Percentiles rank a stretch among this genome's conserved stretches.
Conservation (phyloP, 1,284 basidiomycete species). For the Omphalotus olearius region DNA sequence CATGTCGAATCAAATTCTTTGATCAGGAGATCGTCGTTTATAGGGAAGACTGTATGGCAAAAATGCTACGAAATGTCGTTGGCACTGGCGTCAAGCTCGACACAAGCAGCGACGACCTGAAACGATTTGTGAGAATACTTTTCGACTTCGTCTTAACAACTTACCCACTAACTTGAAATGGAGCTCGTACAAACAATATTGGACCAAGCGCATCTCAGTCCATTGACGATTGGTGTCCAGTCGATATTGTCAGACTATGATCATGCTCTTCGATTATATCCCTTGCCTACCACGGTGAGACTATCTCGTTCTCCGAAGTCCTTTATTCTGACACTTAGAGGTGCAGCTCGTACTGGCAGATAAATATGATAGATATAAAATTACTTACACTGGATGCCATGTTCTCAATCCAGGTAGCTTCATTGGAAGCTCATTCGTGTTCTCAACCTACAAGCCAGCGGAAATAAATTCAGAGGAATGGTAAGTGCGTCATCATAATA, state of each 20-base stretch:
- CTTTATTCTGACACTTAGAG: constrained; percentile 11
- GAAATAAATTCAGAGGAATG: constrained; percentile 75
- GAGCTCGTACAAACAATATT: constrained; percentile 92
- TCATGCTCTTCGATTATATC: constrained; percentile 90
- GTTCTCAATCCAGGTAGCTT: constrained; percentile 98
- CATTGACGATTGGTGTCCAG: constrained; percentile 79
- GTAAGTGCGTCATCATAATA: constrained; percentile 30
- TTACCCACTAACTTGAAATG: background rate
- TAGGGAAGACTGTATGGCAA: constrained; percentile 90
- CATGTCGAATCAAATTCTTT: constrained; percentile 93
- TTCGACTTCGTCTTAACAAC: background rate
- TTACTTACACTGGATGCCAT: constrained; percentile 98
- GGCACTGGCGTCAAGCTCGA: constrained; percentile 82
- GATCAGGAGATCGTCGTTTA: constrained; percentile 95
- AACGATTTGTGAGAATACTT: constrained; percentile 69
- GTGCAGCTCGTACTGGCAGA: constrained; percentile 90
- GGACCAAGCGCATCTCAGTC: constrained; percentile 89
- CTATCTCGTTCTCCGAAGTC: background rate
- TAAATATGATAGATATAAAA: constrained; percentile 92
- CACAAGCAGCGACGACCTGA: constrained; percentile 71
- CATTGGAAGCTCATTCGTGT: constrained; percentile 72
- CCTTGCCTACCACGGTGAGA: constrained; percentile 86
- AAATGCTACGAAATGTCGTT: constrained; percentile 90
- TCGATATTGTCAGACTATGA: constrained; percentile 91
- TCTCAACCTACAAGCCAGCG: constrained; percentile 86